Base-by-base conservation (phyloP, 345 rosid genomes). In the Camelina laxa region DNA sequence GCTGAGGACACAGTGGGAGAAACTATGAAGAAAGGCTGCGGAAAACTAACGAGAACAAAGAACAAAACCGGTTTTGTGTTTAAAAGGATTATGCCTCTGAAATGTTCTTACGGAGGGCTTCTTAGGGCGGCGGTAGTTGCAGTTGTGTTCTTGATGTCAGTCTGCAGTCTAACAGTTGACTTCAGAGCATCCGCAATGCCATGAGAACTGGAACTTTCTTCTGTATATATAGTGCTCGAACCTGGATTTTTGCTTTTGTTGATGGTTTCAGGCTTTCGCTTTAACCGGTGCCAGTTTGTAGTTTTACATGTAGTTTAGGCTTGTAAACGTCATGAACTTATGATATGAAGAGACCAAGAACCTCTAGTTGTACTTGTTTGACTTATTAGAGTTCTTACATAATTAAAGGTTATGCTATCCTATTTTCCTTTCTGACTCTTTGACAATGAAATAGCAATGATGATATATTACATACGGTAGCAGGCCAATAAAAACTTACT, bases 141-240 rank as follows among this genome's bases (percentile, higher is more conserved):
- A 17, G 77, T 86, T 17, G 47, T 87, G 79, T 81, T 87, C 49
- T 51, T 84, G 57, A 60, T 85, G 61, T 67, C 85, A 13, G 81
- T 78, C 55, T 62, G 81, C 61, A 27, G 74, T 73, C 65, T 78
- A 54, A 73, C 77, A 20, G 54, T 67, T 44, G 66, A 60, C 58
- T 56, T 63, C 47, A 30, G 55, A 76, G 66, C 47, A 36, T 63
- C 51, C 31, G 24, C 22, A 39, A 47, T 70, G 66, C 51, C 53
- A 54, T 70, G 60, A 76, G 36, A 70, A 36, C 66, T 55, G 58
- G 24, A 24, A 48, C 30, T 27, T 27, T 2, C 5, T 53, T 42
- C 10, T 51, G 65, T 69, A 19, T 31, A 59, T 67, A 59, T 48
- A 36, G 35, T 5, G 44, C n/a, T 13, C 4, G 65, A 56, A 56